A percentile compares a stretch with the other conserved stretches of the same genome.
Evolutionary conservation across 306 rosid species (phyloP).

Genomic region (Cicer yamashitae): DNA sequence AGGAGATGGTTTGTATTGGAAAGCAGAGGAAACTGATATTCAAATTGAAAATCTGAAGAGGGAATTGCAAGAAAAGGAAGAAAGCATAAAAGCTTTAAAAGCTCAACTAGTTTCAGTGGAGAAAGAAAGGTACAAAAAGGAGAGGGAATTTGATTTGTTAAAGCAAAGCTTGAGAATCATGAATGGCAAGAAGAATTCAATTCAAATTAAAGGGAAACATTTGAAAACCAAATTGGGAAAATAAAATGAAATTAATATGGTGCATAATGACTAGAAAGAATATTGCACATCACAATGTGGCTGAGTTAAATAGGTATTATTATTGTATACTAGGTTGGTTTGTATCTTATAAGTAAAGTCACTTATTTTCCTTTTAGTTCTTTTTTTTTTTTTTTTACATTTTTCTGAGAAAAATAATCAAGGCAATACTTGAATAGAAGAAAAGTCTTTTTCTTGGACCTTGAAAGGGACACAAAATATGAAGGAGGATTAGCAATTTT

Average conservation of each 20-base stretch:
- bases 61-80: constrained; percentile 72
- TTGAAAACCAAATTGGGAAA: constrained; percentile 50
- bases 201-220: constrained; percentile 50
- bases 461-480: constrained; percentile 8
- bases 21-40: constrained; percentile 69
- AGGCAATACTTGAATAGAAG: constrained; percentile 32
- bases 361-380: constrained; percentile 17
- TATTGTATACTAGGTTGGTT: constrained; percentile 35
- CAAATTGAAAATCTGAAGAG: constrained; percentile 66
- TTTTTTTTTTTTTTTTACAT: not conserved
- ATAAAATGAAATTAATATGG: constrained; percentile 25
- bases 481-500: constrained; percentile 32
- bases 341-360: constrained; percentile 30
- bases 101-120: constrained; percentile 58
- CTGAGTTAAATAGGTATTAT: not conserved
- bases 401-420: constrained; percentile 38
- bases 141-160: constrained; percentile 80
- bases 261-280: not conserved
- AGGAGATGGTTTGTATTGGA: constrained; percentile 79
- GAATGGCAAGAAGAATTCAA: constrained; percentile 59
- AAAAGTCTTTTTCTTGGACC: constrained; percentile 18
- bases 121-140: constrained; percentile 63
- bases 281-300: constrained; percentile 10
- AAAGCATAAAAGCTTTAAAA: constrained; percentile 55
- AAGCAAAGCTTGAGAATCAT: constrained; percentile 90